phyloP scores from a whole-genome alignment of 2,329 filamentous ascomycete species.

The Hansfordia pulvinata region DNA sequence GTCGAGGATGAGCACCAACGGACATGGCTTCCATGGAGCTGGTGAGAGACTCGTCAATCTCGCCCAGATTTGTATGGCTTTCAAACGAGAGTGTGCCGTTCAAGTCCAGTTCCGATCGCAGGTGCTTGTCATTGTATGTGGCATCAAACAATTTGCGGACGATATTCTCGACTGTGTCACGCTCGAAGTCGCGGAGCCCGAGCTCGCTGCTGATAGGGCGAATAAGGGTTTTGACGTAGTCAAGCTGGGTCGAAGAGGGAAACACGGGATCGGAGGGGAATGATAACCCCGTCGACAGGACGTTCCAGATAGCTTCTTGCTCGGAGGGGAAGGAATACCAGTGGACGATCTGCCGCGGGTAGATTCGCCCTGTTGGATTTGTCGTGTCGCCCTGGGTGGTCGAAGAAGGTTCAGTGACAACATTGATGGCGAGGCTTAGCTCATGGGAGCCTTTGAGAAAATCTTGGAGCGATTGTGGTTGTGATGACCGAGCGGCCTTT shows the following conservation, averaged over 20 bases:
- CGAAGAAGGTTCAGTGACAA: no score
- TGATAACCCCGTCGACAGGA: slow-evolving; percentile 8
- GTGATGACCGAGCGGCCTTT: no score
- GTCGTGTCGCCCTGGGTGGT: no score
- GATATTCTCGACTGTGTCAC: slow-evolving; percentile 20
- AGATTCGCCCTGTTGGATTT: no score
- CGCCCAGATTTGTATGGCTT: no score
- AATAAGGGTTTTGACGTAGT: slow-evolving; percentile 19
- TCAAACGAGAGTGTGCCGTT: slow-evolving; percentile 17
- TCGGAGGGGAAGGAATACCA: slow-evolving; percentile 17
- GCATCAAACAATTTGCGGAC: slow-evolving; percentile 18
- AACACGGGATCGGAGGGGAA: slow-evolving; percentile 16
- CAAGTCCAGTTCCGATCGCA: slow-evolving; percentile 17
- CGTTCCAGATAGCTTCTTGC: slow-evolving; percentile 18
- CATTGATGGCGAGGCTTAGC: no score
- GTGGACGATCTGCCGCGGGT: slow-evolving; percentile 19
- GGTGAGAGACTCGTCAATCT: no score
- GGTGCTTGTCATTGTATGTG: slow-evolving; percentile 11
- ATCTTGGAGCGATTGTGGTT: no score
- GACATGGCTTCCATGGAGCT: no score
- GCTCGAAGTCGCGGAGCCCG: slow-evolving; percentile 19
- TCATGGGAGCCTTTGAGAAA: no score
- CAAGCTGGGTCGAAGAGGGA: slow-evolving; percentile 17
- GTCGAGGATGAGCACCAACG: no score
- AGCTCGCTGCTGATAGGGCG: slow-evolving; percentile 22